Conservation (phyloP, 2,329 filamentous ascomycete species). For the Phialemonium atrogriseum region DNA sequence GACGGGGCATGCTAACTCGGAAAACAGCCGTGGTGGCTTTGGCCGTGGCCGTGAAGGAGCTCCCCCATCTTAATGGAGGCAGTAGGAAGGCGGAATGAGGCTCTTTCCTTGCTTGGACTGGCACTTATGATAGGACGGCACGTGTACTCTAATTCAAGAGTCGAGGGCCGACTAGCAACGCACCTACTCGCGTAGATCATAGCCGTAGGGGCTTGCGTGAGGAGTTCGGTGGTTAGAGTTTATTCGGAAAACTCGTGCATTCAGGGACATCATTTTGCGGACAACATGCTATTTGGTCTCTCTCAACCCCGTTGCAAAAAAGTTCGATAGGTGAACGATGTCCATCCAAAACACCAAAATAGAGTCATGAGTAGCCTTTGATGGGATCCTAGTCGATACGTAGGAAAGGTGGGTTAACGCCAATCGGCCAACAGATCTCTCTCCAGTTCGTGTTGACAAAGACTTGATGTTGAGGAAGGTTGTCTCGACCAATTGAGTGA, state of each 20-base stretch:
- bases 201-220: conserved; percentile 21
- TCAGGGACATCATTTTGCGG: conserved; percentile 14
- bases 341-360: too few relatives aligned
- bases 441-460: too few relatives aligned
- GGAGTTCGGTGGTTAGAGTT: conserved; percentile 23
- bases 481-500: too few relatives aligned
- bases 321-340: too few relatives aligned
- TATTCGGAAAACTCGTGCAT: conserved; percentile 23
- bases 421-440: too few relatives aligned
- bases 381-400: too few relatives aligned
- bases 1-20: conserved; percentile 24
- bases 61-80: conserved; percentile 49
- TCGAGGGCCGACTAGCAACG: conserved; percentile 20
- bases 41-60: conserved; percentile 79
- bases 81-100: conserved; percentile 10
- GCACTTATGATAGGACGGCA: conserved; percentile 17
- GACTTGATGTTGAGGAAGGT: too few relatives aligned
- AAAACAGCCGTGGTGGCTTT: conserved; percentile 68
- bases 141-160: conserved; percentile 36
- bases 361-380: too few relatives aligned
- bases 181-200: conserved; percentile 19
- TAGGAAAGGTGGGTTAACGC: too few relatives aligned
- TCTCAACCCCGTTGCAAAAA: too few relatives aligned
- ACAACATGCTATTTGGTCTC: conserved; percentile 5
- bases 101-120: conserved; percentile 18